phyloP scores from a whole-genome alignment of 371 early-diverging fungal species.

The Chytridium lagenaria region DNA sequence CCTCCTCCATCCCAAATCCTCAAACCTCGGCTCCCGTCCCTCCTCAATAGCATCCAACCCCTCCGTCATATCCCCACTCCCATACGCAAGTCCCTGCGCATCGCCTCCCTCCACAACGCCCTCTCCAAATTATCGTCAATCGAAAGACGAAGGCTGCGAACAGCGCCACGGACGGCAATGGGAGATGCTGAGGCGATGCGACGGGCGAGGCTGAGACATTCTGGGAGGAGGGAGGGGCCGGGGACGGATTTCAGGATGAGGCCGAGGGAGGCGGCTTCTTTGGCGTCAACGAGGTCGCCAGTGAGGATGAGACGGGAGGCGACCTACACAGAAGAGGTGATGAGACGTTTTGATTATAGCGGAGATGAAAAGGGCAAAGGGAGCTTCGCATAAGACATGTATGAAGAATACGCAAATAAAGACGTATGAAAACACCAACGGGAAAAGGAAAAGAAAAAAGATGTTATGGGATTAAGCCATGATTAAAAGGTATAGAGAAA shows the following conservation, averaged over 20 bases:
- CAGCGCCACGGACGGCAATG: constrained; percentile 42
- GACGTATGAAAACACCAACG: background rate
- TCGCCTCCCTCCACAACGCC: constrained; percentile 48
- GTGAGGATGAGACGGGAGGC: constrained; percentile 46
- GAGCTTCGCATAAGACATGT: no score
- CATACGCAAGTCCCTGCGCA: constrained; percentile 37
- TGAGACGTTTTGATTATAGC: no score
- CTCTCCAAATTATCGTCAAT: constrained; percentile 43
- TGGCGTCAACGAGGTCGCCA: constrained; percentile 42
- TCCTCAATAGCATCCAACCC: constrained; percentile 31
- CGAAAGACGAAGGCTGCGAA: constrained; percentile 39
- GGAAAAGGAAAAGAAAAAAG: constrained; percentile 4
- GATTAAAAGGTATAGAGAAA: no score
- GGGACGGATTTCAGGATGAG: constrained; percentile 25
- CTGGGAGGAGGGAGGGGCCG: constrained; percentile 6
- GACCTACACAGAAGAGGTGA: constrained; percentile 21
- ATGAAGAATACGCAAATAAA: no score
- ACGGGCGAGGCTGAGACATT: constrained; percentile 32
- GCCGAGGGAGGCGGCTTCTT: constrained; percentile 38
- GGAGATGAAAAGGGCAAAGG: no score
- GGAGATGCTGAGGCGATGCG: constrained; percentile 40
- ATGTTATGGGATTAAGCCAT: no score
- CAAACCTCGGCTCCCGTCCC: constrained; percentile 25
- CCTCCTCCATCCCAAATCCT: no score
- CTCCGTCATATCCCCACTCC: constrained; percentile 27